A percentile compares a stretch with the other conserved stretches of the same genome.
These are phyloP conservation scores for Tylopilus vinaceipallidus DNA, from an alignment of 768 basidiomycete species.

Conservation along the genomic window DNA sequence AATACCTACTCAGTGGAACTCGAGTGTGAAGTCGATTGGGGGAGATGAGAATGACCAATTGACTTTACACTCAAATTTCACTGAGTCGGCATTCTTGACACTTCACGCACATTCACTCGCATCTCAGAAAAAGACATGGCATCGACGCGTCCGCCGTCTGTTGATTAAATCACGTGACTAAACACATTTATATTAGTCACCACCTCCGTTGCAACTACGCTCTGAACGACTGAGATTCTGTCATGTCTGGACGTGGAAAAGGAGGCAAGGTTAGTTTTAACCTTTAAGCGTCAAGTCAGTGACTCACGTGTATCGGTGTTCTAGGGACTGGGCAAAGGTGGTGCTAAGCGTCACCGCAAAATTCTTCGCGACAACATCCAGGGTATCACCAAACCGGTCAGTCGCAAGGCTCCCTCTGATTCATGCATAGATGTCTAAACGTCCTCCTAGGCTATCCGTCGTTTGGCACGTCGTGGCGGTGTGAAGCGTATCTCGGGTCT, in stretches of 20 bases:
- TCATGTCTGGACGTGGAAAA: conserved; percentile 86
- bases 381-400: conserved; percentile 37
- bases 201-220: no score
- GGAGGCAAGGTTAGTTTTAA: conserved; percentile 55
- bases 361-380: conserved; percentile 77
- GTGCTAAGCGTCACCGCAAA: conserved; percentile 81
- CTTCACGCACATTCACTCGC: no score
- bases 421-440: neutral
- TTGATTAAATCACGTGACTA: conserved; percentile 10
- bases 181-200: neutral
- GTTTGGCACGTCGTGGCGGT: conserved; percentile 85
- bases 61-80: no score
- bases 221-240: no score
- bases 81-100: no score
- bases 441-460: conserved; percentile 47
- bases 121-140: no score
- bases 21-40: no score
- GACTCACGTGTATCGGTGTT: neutral
- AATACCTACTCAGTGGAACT: no score
- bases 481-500: conserved; percentile 85
- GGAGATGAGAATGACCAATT: no score
- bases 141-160: no score
- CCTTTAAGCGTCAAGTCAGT: neutral
- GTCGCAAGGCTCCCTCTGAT: neutral
- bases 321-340: conserved; percentile 81